These are phyloP conservation scores for Aspergillus homomorphus DNA, from an alignment of 495 filamentous ascomycete genomes.

Conservation along the genomic window DNA sequence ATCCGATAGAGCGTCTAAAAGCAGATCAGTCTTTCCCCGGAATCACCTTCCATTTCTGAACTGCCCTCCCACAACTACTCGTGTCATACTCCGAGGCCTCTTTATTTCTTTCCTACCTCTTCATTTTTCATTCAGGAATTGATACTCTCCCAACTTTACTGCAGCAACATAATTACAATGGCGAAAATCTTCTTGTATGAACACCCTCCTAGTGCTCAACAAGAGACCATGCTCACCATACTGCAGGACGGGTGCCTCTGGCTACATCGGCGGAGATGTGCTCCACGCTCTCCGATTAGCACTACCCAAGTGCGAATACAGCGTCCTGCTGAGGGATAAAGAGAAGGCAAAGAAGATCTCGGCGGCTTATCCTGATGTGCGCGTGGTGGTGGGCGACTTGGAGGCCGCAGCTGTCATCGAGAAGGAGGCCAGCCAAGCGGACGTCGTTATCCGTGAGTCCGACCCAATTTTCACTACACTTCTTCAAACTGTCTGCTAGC, in stretches of 20 bases:
- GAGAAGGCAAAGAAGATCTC: conserved; percentile 57
- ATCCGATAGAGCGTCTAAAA: neutral
- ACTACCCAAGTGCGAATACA: conserved; percentile 60
- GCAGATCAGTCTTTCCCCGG: conserved; percentile 4
- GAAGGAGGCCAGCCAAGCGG: conserved; percentile 40
- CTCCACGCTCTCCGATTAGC: conserved; percentile 51
- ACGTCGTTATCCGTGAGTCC: conserved; percentile 49
- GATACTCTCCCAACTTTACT: no score
- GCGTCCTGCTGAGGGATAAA: conserved; percentile 56
- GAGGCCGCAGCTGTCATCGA: conserved; percentile 37
- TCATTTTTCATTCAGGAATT: neutral
- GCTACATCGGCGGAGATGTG: conserved; percentile 68
- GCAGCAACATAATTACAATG: conserved; percentile 17
- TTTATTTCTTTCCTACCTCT: neutral
- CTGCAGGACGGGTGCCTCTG: conserved; percentile 51
- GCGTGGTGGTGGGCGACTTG: conserved; percentile 46
- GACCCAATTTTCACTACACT: neutral
- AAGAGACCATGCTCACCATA: neutral
- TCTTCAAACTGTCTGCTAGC: neutral
- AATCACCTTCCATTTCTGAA: conserved; percentile 11
- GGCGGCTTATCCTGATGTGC: conserved; percentile 42
- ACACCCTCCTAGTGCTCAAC: neutral
- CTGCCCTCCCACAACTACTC: neutral
- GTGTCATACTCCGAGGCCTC: neutral
- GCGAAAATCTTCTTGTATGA: conserved; percentile 24